Evolutionary conservation across 1,139 yeast genomes (phyloP), one percentile per base, ranked within the genome.

Genomic region (Kodamaea plutei): DNA sequence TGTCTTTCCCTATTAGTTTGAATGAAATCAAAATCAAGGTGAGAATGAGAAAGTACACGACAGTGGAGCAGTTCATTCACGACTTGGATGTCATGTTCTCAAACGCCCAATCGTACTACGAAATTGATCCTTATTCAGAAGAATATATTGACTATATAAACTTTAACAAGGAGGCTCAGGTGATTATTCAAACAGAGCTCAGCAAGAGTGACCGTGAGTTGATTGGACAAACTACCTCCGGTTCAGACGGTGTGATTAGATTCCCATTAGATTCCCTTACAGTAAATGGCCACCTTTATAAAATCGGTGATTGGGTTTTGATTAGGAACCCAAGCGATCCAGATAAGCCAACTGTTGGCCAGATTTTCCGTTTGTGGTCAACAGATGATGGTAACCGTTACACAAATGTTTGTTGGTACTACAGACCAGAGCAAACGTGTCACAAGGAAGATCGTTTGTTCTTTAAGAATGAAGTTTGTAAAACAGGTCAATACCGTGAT

Each of bases 361-460:
- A 91, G 56, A 76, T 91, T 21, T 91, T 89, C 63, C 74, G 96
- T 47, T 73, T 91, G 41, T 91, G 98, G 98, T 78, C 82, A 36
- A 77, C 80, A 3, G 73, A 76, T 34, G 96, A 88, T 48, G 94
- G 93, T 10, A 80, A 84, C 41, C 73, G 81, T 39, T 89, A 91
- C 76, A 73, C 91, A 51, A 91, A 91, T 50, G 95, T 87, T 23
- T 91, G 98, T 64, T 91, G 98, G 98, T 91, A 89, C 59, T 84
- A 85, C 50, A 78, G 97, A 39, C 96, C 98, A 0, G 97, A 91
- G 56, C 97, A 93, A 66, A 91, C 98, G 0, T 94, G 93, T 28
- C 98, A 91, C 57, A 76, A 93, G 44, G 83, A 72, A 33, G 97
- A 91, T 57, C 70, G 95, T 51, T 64, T 88, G 36, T 91, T 93